Conservation (phyloP, 1,139 yeast species). For the Suhomyces chickasaworum region DNA sequence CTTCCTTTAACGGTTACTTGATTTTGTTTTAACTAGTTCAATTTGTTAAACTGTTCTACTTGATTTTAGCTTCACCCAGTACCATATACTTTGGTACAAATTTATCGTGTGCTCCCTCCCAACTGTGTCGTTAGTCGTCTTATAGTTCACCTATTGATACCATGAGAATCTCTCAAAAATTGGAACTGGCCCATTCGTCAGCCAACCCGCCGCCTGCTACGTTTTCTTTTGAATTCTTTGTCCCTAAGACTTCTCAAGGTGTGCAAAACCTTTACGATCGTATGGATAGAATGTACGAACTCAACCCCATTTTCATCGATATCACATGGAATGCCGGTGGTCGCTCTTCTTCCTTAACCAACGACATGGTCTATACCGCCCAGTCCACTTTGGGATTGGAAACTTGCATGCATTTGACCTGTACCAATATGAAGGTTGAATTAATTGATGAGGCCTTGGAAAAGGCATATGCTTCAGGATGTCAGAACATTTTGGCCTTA, state of each 20-base stretch:
- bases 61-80: too few relatives aligned
- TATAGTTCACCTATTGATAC: not conserved
- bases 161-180: constrained; percentile 59
- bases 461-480: constrained; percentile 87
- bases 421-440: constrained; percentile 88
- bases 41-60: too few relatives aligned
- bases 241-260: constrained; percentile 97
- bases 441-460: constrained; percentile 83
- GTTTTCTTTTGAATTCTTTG: constrained; percentile 94
- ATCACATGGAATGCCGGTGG: constrained; percentile 99
- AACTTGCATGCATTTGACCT: constrained; percentile 97
- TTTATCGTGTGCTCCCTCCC: not conserved
- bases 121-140: not conserved
- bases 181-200: constrained; percentile 47
- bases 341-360: constrained; percentile 72
- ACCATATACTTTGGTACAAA: not conserved
- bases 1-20: too few relatives aligned
- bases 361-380: constrained; percentile 89
- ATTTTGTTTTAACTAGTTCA: too few relatives aligned
- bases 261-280: constrained; percentile 94
- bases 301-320: constrained; percentile 89
- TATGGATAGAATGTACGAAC: constrained; percentile 95
- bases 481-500: constrained; percentile 86
- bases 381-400: constrained; percentile 93
- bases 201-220: constrained; percentile 60